These are phyloP conservation scores for Penicillium sumatraense DNA, from an alignment of 2,329 filamentous ascomycete species.

Conservation along the genomic window DNA sequence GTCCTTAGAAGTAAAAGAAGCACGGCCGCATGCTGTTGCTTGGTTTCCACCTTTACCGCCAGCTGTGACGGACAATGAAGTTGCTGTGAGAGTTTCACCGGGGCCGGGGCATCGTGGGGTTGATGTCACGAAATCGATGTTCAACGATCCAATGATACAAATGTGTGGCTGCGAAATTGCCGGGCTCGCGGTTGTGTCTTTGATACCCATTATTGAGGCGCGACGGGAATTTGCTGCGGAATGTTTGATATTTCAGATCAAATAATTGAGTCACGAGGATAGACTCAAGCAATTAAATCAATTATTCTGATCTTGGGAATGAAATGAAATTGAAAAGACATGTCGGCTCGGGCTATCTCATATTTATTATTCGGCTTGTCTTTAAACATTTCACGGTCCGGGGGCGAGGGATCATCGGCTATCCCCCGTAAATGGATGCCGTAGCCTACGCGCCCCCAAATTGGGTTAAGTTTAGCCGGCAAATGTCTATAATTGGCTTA, in stretches of 20 bases:
- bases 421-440: constrained; percentile 1
- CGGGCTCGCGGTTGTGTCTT: not conserved
- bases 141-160: constrained; percentile 82
- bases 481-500: constrained; percentile 1
- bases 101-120: constrained; percentile 76
- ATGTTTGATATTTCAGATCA: not conserved
- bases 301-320: not conserved
- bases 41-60: constrained; percentile 30
- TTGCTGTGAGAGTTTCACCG: constrained; percentile 81
- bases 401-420: not conserved
- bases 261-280: not conserved
- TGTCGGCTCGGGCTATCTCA: not conserved
- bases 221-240: not conserved
- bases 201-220: constrained; percentile 15
- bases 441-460: constrained; percentile 6
- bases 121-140: constrained; percentile 84
- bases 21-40: constrained; percentile 26
- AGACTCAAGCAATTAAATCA: not conserved
- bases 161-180: constrained; percentile 50
- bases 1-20: constrained; percentile 17
- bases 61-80: constrained; percentile 69
- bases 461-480: not conserved
- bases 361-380: not conserved
- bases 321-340: not conserved
- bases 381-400: not conserved